These are phyloP conservation scores for Globisporangium recalcitrans DNA, from an alignment of 352 stramenopile species.

Conservation along the genomic window DNA sequence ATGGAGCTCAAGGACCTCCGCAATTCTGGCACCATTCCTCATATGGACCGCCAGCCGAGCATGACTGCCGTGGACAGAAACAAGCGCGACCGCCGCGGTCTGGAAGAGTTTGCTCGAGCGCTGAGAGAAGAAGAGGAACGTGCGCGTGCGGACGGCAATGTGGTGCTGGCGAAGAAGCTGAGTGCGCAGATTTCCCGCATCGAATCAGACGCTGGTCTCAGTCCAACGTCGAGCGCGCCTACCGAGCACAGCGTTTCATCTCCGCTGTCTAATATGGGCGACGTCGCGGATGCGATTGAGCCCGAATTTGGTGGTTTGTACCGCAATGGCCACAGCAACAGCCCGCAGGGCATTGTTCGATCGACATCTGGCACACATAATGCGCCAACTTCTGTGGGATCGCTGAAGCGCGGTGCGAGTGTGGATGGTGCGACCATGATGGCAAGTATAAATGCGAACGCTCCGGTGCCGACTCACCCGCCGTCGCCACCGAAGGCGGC, in stretches of 20 bases:
- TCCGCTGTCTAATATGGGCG: constrained; percentile 40
- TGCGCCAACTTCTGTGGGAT: constrained; percentile 13
- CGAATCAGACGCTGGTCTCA: constrained; percentile 42
- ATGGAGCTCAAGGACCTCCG: constrained; percentile 77
- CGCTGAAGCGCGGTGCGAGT: constrained; percentile 38
- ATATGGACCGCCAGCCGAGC: constrained; percentile 41
- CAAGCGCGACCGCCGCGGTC: constrained; percentile 59
- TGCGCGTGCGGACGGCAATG: constrained; percentile 69
- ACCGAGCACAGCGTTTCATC: constrained; percentile 9
- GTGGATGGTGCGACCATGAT: constrained; percentile 18
- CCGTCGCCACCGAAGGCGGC: constrained; percentile 24
- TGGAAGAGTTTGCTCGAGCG: constrained; percentile 78
- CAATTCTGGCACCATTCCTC: constrained; percentile 53
- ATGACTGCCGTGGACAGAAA: constrained; percentile 58
- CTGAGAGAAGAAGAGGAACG: constrained; percentile 77
- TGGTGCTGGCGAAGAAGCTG: constrained; percentile 71
- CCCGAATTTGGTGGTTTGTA: constrained; percentile 22
- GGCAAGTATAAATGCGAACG: constrained; percentile 14
- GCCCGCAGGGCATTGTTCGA: constrained; percentile 16
- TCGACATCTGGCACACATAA: constrained; percentile 7
- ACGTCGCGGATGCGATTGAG: constrained; percentile 19
- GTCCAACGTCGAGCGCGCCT: constrained; percentile 2
- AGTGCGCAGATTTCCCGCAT: constrained; percentile 71
- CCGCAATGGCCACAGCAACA: constrained; percentile 28
- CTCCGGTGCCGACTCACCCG: constrained; percentile 19